phyloP scores from a whole-genome alignment of 2,329 filamentous ascomycete genomes.

The Eurotiales sp. region DNA sequence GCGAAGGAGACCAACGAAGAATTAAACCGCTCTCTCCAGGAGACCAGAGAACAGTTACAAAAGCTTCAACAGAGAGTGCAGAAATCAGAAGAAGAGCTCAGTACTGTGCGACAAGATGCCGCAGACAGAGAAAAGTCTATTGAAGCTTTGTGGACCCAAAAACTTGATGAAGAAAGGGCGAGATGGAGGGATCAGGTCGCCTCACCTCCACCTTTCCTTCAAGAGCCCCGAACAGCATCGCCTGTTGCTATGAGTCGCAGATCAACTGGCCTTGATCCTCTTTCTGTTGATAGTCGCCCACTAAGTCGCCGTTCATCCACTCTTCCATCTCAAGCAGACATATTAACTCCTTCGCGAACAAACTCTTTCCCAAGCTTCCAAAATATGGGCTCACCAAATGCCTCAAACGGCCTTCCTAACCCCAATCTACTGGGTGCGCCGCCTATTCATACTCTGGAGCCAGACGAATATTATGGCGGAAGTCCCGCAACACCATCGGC shows the following conservation, averaged over 20 bases:
- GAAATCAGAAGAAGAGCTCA: constrained; percentile 58
- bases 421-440: constrained; percentile 28
- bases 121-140: constrained; percentile 57
- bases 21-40: constrained; percentile 56
- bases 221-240: constrained; percentile 37
- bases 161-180: constrained; percentile 61
- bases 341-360: constrained; percentile 43
- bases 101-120: constrained; percentile 54
- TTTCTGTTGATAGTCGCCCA: constrained; percentile 36
- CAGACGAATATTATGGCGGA: constrained; percentile 43
- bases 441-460: constrained; percentile 42
- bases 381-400: constrained; percentile 26
- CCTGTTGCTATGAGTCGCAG: constrained; percentile 41
- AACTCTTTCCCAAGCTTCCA: constrained; percentile 37
- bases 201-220: constrained; percentile 32
- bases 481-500: constrained; percentile 37
- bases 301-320: constrained; percentile 39
- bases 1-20: constrained; percentile 44
- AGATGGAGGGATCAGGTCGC: constrained; percentile 54
- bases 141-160: constrained; percentile 56
- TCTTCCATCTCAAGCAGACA: constrained; percentile 33
- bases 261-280: constrained; percentile 34
- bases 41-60: constrained; percentile 58
- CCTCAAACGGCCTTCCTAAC: constrained; percentile 21
- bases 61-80: constrained; percentile 39